phyloP scores from a whole-genome alignment of 2,329 filamentous ascomycete genomes.

The Penicillium thymicola region DNA sequence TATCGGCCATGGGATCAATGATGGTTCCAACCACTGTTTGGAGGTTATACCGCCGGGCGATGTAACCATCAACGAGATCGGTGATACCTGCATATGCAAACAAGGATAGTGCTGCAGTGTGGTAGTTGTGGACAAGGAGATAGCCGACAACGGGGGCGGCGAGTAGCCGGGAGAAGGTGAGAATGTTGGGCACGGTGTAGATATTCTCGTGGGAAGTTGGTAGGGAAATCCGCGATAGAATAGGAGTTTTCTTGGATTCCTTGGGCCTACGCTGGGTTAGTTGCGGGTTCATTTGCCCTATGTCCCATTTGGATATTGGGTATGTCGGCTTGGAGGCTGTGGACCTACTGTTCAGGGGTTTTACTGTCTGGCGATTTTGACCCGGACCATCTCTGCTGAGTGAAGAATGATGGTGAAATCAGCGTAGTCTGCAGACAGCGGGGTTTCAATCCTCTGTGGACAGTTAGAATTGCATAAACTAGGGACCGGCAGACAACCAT shows the following conservation, averaged over 20 bases:
- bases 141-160: slow-evolving; percentile 86
- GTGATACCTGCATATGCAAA: slow-evolving; percentile 91
- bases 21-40: slow-evolving; percentile 93
- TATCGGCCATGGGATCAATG: slow-evolving; percentile 96
- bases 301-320: not conserved
- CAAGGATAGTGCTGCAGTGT: slow-evolving; percentile 74
- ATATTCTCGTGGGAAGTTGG: slow-evolving; percentile 72
- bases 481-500: not conserved
- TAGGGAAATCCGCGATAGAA: slow-evolving; percentile 34
- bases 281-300: not conserved
- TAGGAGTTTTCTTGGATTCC: slow-evolving; percentile 26
- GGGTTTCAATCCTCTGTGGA: slow-evolving; percentile 4
- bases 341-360: slow-evolving; percentile 18
- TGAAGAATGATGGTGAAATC: slow-evolving; percentile 4
- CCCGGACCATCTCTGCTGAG: slow-evolving; percentile 23
- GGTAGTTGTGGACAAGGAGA: slow-evolving; percentile 77
- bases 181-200: slow-evolving; percentile 90
- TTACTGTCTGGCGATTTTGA: slow-evolving; percentile 23
- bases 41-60: slow-evolving; percentile 80
- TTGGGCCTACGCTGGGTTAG: slow-evolving; percentile 18
- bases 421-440: not conserved
- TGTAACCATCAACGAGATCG: slow-evolving; percentile 89
- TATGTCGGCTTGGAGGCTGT: not conserved
- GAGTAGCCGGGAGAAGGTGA: slow-evolving; percentile 81
- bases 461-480: not conserved